Conservation (phyloP, 495 filamentous ascomycete genomes). For the Arthonia radiata region DNA sequence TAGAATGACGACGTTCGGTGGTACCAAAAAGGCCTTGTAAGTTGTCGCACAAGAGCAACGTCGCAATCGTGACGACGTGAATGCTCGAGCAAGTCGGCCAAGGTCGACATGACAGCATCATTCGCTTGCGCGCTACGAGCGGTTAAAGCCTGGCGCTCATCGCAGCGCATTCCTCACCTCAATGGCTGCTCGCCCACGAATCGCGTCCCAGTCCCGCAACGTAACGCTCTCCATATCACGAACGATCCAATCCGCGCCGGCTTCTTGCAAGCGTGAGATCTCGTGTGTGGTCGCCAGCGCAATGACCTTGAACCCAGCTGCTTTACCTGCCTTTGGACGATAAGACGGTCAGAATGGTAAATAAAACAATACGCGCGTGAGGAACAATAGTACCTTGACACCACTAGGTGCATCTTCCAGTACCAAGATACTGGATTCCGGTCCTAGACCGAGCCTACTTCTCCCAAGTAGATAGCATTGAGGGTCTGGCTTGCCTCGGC, state of each 20-base stretch:
- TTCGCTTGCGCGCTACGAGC: slow-evolving; percentile 5
- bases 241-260: slow-evolving; percentile 74
- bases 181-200: slow-evolving; percentile 10
- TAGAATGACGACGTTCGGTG: slow-evolving; percentile 4
- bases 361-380: too few relatives aligned
- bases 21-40: slow-evolving; percentile 11
- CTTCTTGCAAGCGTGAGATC: slow-evolving; percentile 37
- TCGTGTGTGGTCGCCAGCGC: slow-evolving; percentile 73
- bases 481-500: slow-evolving; percentile 69
- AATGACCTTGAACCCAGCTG: slow-evolving; percentile 68
- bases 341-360: too few relatives aligned
- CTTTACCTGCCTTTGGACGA: slow-evolving; percentile 69
- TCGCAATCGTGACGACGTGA: too few relatives aligned
- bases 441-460: slow-evolving; percentile 30
- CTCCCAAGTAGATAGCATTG: slow-evolving; percentile 57
- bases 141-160: slow-evolving; percentile 8
- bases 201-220: slow-evolving; percentile 11
- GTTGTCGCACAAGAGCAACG: too few relatives aligned
- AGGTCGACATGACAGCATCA: slow-evolving; percentile 6
- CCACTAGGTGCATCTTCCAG: slow-evolving; percentile 90
- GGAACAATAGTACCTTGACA: too few relatives aligned
- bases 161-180: slow-evolving; percentile 15
- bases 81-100: too few relatives aligned
- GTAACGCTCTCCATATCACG: slow-evolving; percentile 47
- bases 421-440: slow-evolving; percentile 37